Conservation (phyloP, 1,284 basidiomycete species). For the Puccinia triticina region DNA sequence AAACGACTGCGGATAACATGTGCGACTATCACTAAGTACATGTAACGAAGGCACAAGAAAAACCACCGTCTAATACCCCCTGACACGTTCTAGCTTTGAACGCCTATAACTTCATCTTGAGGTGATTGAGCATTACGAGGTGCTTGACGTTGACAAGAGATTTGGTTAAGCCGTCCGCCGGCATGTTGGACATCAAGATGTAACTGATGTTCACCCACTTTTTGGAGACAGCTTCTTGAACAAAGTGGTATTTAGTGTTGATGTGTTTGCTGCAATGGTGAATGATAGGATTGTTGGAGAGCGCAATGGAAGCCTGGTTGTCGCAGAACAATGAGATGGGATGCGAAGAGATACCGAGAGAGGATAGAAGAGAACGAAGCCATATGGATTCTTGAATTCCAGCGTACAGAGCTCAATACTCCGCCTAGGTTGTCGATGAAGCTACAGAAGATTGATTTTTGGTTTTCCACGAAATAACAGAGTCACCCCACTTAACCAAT, state of each 20-base stretch:
- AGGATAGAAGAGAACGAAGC: background rate
- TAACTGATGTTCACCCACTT: slow-evolving; percentile 59
- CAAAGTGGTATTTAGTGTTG: slow-evolving; percentile 62
- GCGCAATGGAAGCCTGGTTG: slow-evolving; percentile 61
- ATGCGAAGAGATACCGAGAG: background rate
- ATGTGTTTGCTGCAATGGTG: slow-evolving; percentile 63
- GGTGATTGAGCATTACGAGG: too few relatives aligned
- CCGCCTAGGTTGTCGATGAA: background rate
- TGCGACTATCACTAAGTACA: too few relatives aligned
- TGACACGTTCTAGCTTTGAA: too few relatives aligned
- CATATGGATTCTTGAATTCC: background rate
- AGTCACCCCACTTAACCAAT: background rate
- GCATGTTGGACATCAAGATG: slow-evolving; percentile 59
- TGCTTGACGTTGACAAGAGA: too few relatives aligned
- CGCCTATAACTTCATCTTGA: too few relatives aligned
- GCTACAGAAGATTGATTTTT: background rate
- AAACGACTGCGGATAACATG: too few relatives aligned
- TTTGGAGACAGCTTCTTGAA: slow-evolving; percentile 60
- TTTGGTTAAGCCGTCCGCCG: slow-evolving; percentile 64
- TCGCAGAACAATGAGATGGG: slow-evolving; percentile 60
- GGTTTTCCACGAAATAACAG: too few relatives aligned
- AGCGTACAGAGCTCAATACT: background rate
- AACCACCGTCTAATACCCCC: too few relatives aligned
- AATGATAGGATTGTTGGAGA: slow-evolving; percentile 60
- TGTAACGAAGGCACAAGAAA: too few relatives aligned